Evolutionary conservation across 352 stramenopile genomes (phyloP).

Genomic region (Phytophthora nicotianae): DNA sequence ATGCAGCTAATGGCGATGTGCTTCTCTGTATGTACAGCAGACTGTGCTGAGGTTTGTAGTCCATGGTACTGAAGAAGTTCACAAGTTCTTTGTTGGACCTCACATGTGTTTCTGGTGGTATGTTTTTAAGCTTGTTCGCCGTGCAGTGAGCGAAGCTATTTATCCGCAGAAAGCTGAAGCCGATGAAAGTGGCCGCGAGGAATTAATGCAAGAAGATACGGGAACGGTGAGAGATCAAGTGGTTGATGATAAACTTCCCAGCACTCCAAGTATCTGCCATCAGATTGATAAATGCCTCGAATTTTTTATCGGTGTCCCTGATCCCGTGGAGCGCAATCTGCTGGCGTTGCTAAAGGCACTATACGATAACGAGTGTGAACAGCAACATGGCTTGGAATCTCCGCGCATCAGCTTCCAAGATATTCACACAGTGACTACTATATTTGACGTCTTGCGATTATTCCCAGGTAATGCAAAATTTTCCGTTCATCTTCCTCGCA

Average conservation of each 20-base stretch:
- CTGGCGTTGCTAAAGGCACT: slow-evolving; percentile 27
- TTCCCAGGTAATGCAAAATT: slow-evolving; percentile 53
- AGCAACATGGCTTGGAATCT: not conserved
- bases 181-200: slow-evolving; percentile 13
- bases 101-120: not conserved
- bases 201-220: slow-evolving; percentile 7
- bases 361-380: slow-evolving; percentile 19
- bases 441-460: slow-evolving; percentile 47
- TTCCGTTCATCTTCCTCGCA: not conserved
- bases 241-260: not conserved
- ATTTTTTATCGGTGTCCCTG: slow-evolving; percentile 53
- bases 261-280: slow-evolving; percentile 13
- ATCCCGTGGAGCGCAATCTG: slow-evolving; percentile 27
- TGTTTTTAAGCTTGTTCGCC: slow-evolving; percentile 34
- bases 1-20: slow-evolving; percentile 53
- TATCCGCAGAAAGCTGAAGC: not conserved
- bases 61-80: not conserved
- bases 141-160: slow-evolving; percentile 29
- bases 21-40: slow-evolving; percentile 69
- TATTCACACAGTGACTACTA: slow-evolving; percentile 34
- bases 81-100: not conserved
- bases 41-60: slow-evolving; percentile 31
- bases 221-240: not conserved
- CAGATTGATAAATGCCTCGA: slow-evolving; percentile 47
- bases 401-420: slow-evolving; percentile 22